These are phyloP conservation scores for Drosera spatulata DNA, from an alignment of 179 eudicot genomes.

Conservation along the genomic window DNA sequence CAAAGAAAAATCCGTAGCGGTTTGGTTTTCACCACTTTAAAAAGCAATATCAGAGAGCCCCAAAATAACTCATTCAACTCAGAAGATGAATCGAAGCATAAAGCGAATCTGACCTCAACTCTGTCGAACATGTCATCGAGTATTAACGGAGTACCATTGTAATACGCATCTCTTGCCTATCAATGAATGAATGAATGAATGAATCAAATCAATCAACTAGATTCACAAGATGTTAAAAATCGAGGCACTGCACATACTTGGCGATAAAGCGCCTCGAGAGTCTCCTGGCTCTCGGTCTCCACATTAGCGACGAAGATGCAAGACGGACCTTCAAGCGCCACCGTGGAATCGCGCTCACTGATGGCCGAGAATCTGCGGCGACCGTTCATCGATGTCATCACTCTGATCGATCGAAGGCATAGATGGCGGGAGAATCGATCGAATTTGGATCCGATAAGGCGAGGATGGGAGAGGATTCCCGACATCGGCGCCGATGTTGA, in stretches of 20 bases:
- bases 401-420: conserved; percentile 24
- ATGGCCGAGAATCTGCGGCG: conserved; percentile 14
- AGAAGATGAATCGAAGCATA: too few species aligned
- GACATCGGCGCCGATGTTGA: too few species aligned
- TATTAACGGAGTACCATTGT: conserved; percentile 81
- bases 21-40: too few species aligned
- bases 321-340: conserved; percentile 54
- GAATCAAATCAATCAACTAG: background rate
- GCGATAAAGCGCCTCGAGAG: conserved; percentile 91
- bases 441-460: conserved; percentile 5
- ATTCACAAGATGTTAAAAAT: background rate
- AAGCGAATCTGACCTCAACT: conserved; percentile 48
- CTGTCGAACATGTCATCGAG: conserved; percentile 95
- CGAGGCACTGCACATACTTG: conserved; percentile 30
- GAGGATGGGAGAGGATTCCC: conserved; percentile 1
- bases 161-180: conserved; percentile 86
- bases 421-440: conserved; percentile 1
- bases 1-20: too few species aligned
- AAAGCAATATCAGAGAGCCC: too few species aligned
- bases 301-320: conserved; percentile 82
- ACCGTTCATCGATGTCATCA: conserved; percentile 21
- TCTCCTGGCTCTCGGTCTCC: conserved; percentile 86
- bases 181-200: background rate
- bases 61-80: too few species aligned
- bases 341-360: conserved; percentile 15